Conservation (phyloP, 345 rosid genomes). For the Eutrema heterophyllum region DNA sequence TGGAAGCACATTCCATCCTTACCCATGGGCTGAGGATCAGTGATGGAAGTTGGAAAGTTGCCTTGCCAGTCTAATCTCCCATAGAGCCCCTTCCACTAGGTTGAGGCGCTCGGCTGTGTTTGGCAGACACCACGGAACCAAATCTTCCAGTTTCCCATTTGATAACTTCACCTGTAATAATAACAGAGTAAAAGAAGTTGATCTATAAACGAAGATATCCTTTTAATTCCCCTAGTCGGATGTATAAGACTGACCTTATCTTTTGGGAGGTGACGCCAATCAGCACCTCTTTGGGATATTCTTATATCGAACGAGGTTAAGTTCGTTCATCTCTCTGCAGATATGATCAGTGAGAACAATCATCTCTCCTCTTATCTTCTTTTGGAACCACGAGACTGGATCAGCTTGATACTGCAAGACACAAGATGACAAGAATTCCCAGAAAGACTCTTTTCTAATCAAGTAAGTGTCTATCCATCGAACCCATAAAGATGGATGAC, state of each 20-base stretch:
- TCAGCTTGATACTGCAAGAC: slow-evolving; percentile 49
- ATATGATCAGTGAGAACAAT: slow-evolving; percentile 62
- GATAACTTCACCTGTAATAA: slow-evolving; percentile 53
- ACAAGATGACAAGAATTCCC: not conserved
- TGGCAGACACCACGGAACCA: slow-evolving; percentile 83
- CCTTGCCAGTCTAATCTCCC: slow-evolving; percentile 97
- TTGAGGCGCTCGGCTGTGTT: slow-evolving; percentile 73
- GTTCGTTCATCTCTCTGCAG: slow-evolving; percentile 75
- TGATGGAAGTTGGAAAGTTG: slow-evolving; percentile 82
- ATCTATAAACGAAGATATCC: no score
- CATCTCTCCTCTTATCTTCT: slow-evolving; percentile 53
- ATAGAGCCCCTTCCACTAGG: slow-evolving; percentile 83
- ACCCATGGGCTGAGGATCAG: slow-evolving; percentile 94
- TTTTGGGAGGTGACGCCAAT: slow-evolving; percentile 79
- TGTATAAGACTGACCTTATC: slow-evolving; percentile 49
- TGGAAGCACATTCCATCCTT: slow-evolving; percentile 93
- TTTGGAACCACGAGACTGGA: slow-evolving; percentile 74
- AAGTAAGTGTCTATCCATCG: no score
- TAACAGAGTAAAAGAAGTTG: not conserved
- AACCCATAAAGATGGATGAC: no score
- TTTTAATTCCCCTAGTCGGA: not conserved
- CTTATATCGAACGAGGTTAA: slow-evolving; percentile 66
- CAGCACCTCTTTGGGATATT: slow-evolving; percentile 76
- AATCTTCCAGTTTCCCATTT: slow-evolving; percentile 53
- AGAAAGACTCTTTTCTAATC: no score